Conservation (phyloP, 495 filamentous ascomycete species). For the Delitschia confertaspora region DNA sequence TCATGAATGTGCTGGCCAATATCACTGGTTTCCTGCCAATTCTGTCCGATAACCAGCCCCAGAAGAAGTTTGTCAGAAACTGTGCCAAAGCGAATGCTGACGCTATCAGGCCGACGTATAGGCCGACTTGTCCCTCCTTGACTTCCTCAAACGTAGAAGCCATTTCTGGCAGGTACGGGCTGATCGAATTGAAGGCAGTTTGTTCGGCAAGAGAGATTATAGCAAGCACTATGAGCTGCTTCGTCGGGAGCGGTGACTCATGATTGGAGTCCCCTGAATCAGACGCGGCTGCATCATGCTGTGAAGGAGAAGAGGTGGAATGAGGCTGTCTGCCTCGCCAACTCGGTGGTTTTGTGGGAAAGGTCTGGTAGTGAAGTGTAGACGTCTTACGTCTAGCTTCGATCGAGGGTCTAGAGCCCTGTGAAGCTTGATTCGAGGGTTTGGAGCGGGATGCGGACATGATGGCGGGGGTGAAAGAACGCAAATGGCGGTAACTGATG, state of each 20-base stretch:
- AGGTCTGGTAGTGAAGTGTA: conserved; percentile 84
- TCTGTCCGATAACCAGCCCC: conserved; percentile 84
- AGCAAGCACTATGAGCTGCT: conserved; percentile 75
- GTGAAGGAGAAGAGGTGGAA: conserved; percentile 28
- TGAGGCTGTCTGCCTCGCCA: conserved; percentile 57
- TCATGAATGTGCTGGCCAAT: conserved; percentile 71
- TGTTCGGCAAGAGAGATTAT: conserved; percentile 87
- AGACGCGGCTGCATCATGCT: conserved; percentile 24
- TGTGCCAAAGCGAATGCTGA: conserved; percentile 89
- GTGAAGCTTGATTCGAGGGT: not conserved
- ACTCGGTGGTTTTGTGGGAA: conserved; percentile 80
- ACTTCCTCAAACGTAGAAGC: conserved; percentile 76
- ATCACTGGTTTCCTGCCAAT: conserved; percentile 92
- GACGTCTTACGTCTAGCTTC: conserved; percentile 53
- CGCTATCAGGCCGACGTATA: conserved; percentile 85
- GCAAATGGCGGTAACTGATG: no score
- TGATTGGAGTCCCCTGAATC: conserved; percentile 25
- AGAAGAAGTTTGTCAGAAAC: conserved; percentile 83
- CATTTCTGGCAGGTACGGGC: conserved; percentile 94
- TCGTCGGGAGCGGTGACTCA: conserved; percentile 66
- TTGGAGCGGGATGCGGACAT: conserved; percentile 2
- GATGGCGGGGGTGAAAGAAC: not conserved
- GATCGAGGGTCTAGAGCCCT: conserved; percentile 13
- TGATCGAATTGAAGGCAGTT: conserved; percentile 91
- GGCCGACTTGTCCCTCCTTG: conserved; percentile 56